Evolutionary conservation across 1,284 basidiomycete species (phyloP).

Genomic region (Quambalaria eucalypti): DNA sequence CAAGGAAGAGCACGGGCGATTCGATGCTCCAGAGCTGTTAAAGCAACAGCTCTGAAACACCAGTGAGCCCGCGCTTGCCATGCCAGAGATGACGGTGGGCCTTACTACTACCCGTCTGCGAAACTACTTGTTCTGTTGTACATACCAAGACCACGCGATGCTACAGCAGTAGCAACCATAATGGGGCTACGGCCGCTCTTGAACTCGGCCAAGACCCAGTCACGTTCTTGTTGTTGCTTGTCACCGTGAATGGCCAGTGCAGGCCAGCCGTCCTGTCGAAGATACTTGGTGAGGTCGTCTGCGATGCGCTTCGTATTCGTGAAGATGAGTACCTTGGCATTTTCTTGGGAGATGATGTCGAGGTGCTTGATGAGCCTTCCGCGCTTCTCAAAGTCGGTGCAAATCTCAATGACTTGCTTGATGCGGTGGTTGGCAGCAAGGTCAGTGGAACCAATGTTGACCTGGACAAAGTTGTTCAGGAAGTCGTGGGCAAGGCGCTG

Average conservation of each 20-base stretch:
- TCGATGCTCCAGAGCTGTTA: too few species aligned
- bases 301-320: conserved; percentile 95
- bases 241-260: conserved; percentile 95
- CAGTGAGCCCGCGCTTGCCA: too few species aligned
- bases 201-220: conserved; percentile 97
- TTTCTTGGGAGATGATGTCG: conserved; percentile 89
- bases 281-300: conserved; percentile 83
- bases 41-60: too few species aligned
- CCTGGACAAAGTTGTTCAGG: conserved; percentile 89
- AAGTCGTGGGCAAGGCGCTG: conserved; percentile 96
- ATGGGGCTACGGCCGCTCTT: conserved; percentile 95
- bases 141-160: conserved; percentile 98
- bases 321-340: conserved; percentile 97
- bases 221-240: conserved; percentile 80
- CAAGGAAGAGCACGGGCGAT: too few species aligned
- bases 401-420: conserved; percentile 85
- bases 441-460: conserved; percentile 98
- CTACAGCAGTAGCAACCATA: conserved; percentile 74
- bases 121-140: conserved; percentile 45
- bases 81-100: too few species aligned
- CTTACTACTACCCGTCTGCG: neutral
- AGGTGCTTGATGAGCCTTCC: conserved; percentile 92
- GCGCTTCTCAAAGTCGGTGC: conserved; percentile 96
- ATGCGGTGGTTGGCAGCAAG: conserved; percentile 98
- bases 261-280: conserved; percentile 73